These are phyloP conservation scores for Periconia macrospinosa DNA, from an alignment of 2,329 filamentous ascomycete species.

Conservation along the genomic window DNA sequence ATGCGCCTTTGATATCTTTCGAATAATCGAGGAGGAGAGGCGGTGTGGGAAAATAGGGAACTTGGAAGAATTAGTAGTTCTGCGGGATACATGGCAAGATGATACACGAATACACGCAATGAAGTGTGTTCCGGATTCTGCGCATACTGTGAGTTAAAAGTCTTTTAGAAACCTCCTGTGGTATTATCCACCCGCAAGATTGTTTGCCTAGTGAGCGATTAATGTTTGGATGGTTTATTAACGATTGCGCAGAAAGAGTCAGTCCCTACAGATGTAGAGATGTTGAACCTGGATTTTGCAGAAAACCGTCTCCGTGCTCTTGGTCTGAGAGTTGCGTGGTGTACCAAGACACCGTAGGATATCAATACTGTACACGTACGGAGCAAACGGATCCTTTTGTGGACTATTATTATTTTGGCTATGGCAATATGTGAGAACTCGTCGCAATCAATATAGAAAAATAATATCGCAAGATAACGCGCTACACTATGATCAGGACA, in stretches of 20 bases:
- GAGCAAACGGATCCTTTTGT: too few species aligned
- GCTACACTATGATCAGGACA: too few species aligned
- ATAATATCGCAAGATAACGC: too few species aligned
- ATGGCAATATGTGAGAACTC: too few species aligned
- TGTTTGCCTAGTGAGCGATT: too few species aligned
- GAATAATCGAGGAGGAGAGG: not conserved
- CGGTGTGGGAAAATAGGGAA: not conserved
- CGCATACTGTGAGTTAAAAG: too few species aligned
- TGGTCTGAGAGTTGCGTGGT: slow-evolving; percentile 23
- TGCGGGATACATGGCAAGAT: not conserved
- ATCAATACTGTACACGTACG: not conserved
- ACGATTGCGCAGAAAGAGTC: slow-evolving; percentile 7
- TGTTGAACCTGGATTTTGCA: slow-evolving; percentile 7
- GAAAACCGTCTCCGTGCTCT: slow-evolving; percentile 13
- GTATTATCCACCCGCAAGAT: too few species aligned
- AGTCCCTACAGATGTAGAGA: slow-evolving; percentile 1
- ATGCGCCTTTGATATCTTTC: slow-evolving; percentile 18
- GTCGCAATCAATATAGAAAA: too few species aligned
- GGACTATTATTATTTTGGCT: too few species aligned
- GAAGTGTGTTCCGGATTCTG: too few species aligned
- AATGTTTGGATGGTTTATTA: not conserved
- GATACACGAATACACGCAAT: too few species aligned
- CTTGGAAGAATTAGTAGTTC: not conserved
- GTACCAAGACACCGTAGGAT: slow-evolving; percentile 13
- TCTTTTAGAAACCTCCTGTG: too few species aligned